Conservation (phyloP, 1,139 yeast genomes). For the Casaregolazyma lundiana region DNA sequence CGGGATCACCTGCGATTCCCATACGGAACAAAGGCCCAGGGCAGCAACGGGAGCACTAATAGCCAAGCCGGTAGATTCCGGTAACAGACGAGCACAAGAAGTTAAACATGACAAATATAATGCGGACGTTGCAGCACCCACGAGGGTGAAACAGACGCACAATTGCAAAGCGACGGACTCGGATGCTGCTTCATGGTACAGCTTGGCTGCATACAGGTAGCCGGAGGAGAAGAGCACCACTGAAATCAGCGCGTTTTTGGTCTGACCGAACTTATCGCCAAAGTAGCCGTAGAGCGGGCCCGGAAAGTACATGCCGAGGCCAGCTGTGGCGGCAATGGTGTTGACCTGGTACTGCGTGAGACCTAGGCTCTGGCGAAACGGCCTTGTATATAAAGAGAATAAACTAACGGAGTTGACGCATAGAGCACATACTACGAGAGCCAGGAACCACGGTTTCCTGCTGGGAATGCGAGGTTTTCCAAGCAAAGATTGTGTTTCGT, state of each 20-base stretch:
- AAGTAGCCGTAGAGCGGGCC: conserved; percentile 78
- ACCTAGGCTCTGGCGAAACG: conserved; percentile 54
- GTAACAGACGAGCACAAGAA: conserved; percentile 80
- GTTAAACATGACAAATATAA: conserved; percentile 71
- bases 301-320: conserved; percentile 79
- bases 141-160: conserved; percentile 42
- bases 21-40: conserved; percentile 73
- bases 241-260: conserved; percentile 60
- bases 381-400: conserved; percentile 73
- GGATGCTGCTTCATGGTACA: conserved; percentile 13
- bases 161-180: conserved; percentile 10
- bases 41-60: conserved; percentile 85
- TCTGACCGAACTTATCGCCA: conserved; percentile 84
- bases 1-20: conserved; percentile 39
- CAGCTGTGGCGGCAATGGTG: conserved; percentile 67
- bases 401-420: conserved; percentile 78
- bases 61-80: conserved; percentile 69
- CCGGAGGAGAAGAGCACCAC: conserved; percentile 67
- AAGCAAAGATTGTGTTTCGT: conserved; percentile 1
- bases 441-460: conserved; percentile 10
- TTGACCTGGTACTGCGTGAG: conserved; percentile 72
- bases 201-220: conserved; percentile 49
- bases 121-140: conserved; percentile 81
- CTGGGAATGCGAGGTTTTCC: conserved; percentile 6
- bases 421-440: conserved; percentile 43